phyloP scores from a whole-genome alignment of 208 protist genomes.

The Herpetomonas tarakana region DNA sequence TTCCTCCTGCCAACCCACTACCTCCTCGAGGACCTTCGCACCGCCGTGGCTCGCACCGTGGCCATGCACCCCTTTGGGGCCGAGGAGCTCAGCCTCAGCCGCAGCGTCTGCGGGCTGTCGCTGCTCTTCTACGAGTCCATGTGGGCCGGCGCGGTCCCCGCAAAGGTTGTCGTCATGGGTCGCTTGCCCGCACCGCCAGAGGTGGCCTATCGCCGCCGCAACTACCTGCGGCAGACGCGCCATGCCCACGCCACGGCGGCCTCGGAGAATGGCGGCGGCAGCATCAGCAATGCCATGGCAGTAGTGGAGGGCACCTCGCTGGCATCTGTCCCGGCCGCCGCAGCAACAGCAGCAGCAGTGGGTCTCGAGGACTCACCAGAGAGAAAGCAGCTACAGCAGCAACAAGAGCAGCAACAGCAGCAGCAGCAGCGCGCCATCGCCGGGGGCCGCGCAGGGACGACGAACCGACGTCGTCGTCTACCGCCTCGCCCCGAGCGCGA shows the following conservation, averaged over 20 bases:
- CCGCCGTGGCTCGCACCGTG: conserved; percentile 18
- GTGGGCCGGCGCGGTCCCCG: conserved; percentile 34
- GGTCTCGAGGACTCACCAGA: not conserved
- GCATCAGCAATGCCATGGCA: not conserved
- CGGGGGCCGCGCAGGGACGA: not conserved
- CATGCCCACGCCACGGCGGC: conserved; percentile 6
- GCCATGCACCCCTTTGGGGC: conserved; percentile 2
- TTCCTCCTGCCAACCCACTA: conserved; percentile 38
- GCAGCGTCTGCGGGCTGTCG: conserved; percentile 10
- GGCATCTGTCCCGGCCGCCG: too few species aligned
- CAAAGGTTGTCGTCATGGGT: conserved; percentile 24
- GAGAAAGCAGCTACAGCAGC: not conserved
- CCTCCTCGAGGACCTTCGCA: conserved; percentile 39
- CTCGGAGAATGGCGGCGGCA: not conserved
- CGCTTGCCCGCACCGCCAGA: conserved; percentile 26
- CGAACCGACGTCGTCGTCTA: not conserved
- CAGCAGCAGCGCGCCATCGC: not conserved
- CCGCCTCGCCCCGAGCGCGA: conserved; percentile 12
- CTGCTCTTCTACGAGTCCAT: conserved; percentile 36
- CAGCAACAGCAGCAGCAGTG: too few species aligned
- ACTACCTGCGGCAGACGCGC: conserved; percentile 23
- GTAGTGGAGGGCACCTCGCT: too few species aligned
- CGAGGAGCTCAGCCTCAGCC: conserved; percentile 6
- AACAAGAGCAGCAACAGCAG: not conserved
- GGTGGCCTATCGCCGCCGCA: conserved; percentile 15